Conservation (phyloP, 331 rosid species). For the Acacia concinna region DNA sequence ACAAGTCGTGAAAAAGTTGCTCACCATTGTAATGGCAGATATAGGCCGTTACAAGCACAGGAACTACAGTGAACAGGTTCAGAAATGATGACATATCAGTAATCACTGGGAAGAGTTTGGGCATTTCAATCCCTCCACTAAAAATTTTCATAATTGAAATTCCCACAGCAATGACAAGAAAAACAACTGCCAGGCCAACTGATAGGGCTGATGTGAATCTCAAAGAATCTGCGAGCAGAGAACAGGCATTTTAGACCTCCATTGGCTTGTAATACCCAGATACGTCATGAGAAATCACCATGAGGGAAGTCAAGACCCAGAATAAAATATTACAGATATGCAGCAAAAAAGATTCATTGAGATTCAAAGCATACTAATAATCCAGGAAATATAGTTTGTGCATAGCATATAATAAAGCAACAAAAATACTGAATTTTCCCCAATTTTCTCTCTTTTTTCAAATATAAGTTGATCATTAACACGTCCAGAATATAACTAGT, state of each 20-base stretch:
- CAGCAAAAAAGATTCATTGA: not conserved
- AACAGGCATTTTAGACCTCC: slow-evolving; percentile 29
- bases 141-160: slow-evolving; percentile 75
- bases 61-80: slow-evolving; percentile 85
- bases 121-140: slow-evolving; percentile 78
- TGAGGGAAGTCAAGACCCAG: not conserved
- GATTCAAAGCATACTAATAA: not conserved
- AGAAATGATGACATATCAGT: slow-evolving; percentile 59
- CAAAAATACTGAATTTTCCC: not conserved
- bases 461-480: not conserved
- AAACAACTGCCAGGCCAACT: slow-evolving; percentile 84
- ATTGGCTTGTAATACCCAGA: not conserved
- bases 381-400: slow-evolving; percentile 3
- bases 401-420: slow-evolving; percentile 10
- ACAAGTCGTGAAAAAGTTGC: slow-evolving; percentile 30
- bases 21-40: slow-evolving; percentile 97
- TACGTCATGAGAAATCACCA: slow-evolving; percentile 6
- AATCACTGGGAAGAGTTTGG: slow-evolving; percentile 70
- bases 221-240: slow-evolving; percentile 83
- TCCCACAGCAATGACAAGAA: slow-evolving; percentile 92
- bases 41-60: slow-evolving; percentile 93
- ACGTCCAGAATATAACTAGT: not conserved
- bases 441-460: not conserved
- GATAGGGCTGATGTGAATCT: slow-evolving; percentile 93
- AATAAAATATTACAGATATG: not conserved